These are phyloP conservation scores for Suillus fuscotomentosus DNA, from an alignment of 768 basidiomycete species.

Conservation along the genomic window DNA sequence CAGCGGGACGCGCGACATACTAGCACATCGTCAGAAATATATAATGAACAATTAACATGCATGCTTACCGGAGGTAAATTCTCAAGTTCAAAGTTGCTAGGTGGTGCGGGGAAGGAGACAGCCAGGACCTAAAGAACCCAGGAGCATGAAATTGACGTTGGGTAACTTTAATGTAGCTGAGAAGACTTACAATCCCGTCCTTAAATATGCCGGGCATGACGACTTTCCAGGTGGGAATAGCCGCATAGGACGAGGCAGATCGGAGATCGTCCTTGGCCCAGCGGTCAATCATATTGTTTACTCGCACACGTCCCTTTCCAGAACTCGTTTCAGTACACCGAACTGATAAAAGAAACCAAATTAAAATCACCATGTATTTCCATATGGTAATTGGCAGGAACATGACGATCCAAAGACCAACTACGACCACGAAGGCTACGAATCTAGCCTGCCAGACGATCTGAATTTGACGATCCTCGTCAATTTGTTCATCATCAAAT, in stretches of 20 bases:
- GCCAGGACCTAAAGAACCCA: constrained; percentile 33
- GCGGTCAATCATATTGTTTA: constrained; percentile 33
- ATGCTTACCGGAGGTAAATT: constrained; percentile 42
- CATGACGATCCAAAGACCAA: constrained; percentile 39
- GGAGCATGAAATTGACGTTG: background rate
- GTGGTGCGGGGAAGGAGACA: constrained; percentile 35
- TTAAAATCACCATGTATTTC: constrained; percentile 42
- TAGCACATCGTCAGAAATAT: constrained; percentile 12
- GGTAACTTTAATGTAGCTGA: background rate
- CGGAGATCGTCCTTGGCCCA: constrained; percentile 42
- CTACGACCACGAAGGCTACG: constrained; percentile 34
- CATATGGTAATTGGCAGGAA: constrained; percentile 42
- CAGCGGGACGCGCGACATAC: constrained; percentile 40
- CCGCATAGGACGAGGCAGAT: constrained; percentile 20
- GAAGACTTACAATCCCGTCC: constrained; percentile 33
- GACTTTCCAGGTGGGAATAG: constrained; percentile 41
- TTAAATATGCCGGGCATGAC: constrained; percentile 39
- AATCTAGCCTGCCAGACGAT: constrained; percentile 35
- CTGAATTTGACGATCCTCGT: constrained; percentile 10
- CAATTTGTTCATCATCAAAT: constrained; percentile 5
- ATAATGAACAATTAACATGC: background rate
- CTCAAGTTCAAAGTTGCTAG: constrained; percentile 40
- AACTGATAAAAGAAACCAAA: background rate
- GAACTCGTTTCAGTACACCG: background rate
- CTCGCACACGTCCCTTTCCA: constrained; percentile 41